A percentile compares a stretch with the other conserved stretches of the same genome.
phyloP scores from a whole-genome alignment of 306 rosid species.

The Vachellia pachyceras region DNA sequence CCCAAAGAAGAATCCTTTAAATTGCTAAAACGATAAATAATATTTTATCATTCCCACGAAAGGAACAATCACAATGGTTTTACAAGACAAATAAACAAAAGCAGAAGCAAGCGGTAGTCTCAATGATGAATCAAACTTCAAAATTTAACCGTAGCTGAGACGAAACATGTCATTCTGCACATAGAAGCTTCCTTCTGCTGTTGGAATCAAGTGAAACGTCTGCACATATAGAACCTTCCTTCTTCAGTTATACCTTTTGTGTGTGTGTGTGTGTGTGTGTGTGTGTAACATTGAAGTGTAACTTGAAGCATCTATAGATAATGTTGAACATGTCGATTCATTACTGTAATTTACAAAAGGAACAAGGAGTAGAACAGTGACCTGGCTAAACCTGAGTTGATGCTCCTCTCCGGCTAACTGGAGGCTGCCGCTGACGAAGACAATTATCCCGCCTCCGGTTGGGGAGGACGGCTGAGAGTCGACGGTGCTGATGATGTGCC shows the following conservation, averaged over 20 bases:
- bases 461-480: constrained; percentile 61
- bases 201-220: constrained; percentile 74
- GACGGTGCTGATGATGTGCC: constrained; percentile 53
- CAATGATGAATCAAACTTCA: neutral
- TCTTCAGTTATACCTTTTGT: neutral
- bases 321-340: neutral
- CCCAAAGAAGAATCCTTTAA: neutral
- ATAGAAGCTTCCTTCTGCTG: constrained; percentile 46
- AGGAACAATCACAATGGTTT: neutral
- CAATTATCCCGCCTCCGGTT: constrained; percentile 46
- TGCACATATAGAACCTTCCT: constrained; percentile 21
- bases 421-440: constrained; percentile 68
- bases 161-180: constrained; percentile 72
- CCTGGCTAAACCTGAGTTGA: constrained; percentile 66
- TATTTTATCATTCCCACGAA: no score
- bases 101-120: neutral
- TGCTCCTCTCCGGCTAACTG: constrained; percentile 64
- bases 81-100: neutral
- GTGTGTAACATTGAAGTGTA: neutral
- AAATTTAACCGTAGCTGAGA: constrained; percentile 56
- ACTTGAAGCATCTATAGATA: neutral
- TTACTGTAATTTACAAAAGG: neutral
- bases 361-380: neutral
- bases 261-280: neutral
- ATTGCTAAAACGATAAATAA: neutral